Percentiles rank a stretch among this genome's conserved stretches.
Conservation (phyloP, 768 basidiomycete genomes). For the Kwoniella sp. region DNA sequence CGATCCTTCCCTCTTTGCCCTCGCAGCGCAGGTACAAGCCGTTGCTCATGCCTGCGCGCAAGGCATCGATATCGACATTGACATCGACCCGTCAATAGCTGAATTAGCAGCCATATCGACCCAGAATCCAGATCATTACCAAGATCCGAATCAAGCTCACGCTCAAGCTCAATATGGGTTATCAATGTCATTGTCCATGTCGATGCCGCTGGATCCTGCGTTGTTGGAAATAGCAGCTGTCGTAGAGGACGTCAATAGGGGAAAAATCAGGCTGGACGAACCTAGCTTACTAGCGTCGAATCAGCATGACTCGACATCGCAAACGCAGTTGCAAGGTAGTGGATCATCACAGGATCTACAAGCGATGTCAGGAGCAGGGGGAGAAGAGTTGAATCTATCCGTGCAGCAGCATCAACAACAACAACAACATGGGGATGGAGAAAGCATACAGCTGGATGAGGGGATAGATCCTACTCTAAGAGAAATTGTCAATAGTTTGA, state of each 20-base stretch:
- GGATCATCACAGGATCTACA: background rate
- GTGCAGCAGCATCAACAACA: background rate
- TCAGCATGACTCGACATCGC: background rate
- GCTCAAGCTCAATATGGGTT: background rate
- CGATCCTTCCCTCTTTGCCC: slow-evolving; percentile 13
- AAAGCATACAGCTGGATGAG: background rate
- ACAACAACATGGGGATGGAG: background rate
- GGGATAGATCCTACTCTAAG: slow-evolving; percentile 44
- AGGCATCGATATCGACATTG: slow-evolving; percentile 21
- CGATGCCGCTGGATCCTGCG: slow-evolving; percentile 37
- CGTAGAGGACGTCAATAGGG: slow-evolving; percentile 39
- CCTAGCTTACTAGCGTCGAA: background rate
- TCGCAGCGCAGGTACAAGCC: slow-evolving; percentile 21
- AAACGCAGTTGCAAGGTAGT: slow-evolving; percentile 3
- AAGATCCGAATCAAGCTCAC: background rate
- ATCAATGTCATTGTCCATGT: background rate
- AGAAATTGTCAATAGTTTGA: slow-evolving; percentile 51
- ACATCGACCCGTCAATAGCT: slow-evolving; percentile 13
- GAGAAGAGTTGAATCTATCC: background rate
- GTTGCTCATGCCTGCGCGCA: slow-evolving; percentile 19
- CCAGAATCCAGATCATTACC: background rate
- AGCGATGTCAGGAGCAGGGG: background rate
- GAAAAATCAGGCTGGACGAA: slow-evolving; percentile 21
- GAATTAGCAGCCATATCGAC: background rate
- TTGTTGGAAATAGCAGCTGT: slow-evolving; percentile 40